Percentiles rank a stretch among this genome's conserved stretches.
These are phyloP conservation scores for Acanthamoeba healyi DNA, from an alignment of 208 protist genomes.

Conservation along the genomic window DNA sequence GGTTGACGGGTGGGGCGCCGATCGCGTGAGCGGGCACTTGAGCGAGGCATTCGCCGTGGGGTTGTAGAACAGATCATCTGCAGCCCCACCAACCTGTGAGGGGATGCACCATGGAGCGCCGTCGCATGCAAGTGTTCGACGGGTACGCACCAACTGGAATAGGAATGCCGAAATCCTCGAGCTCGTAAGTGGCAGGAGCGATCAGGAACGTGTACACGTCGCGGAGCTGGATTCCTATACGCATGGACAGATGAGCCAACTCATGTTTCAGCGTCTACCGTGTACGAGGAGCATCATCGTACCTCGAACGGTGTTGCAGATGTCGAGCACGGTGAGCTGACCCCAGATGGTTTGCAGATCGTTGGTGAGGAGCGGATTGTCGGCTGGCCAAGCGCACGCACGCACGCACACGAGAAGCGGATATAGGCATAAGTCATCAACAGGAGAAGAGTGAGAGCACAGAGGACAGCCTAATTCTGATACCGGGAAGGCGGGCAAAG, in stretches of 20 bases:
- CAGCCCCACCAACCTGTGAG: no score
- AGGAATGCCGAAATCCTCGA: background rate
- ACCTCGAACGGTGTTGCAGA: slow-evolving; percentile 61
- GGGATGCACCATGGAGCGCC: no score
- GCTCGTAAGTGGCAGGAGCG: background rate
- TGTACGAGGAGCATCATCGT: background rate
- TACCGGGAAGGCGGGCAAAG: background rate
- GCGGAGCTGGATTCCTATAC: background rate
- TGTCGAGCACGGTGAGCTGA: slow-evolving; percentile 68
- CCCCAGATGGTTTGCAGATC: slow-evolving; percentile 67
- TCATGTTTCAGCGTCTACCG: background rate
- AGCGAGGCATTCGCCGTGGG: no score
- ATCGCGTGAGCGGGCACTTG: no score
- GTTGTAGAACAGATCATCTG: slow-evolving; percentile 32
- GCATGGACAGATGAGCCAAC: background rate
- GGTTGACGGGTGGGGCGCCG: background rate
- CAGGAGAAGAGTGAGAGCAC: background rate
- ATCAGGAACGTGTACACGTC: background rate
- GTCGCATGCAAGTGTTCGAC: no score
- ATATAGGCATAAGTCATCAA: no score
- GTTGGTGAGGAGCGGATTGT: background rate
- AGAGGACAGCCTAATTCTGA: background rate
- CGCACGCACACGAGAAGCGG: no score
- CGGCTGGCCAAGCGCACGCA: no score
- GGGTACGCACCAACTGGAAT: background rate